Percentiles rank a stretch among this genome's conserved stretches.
phyloP scores from a whole-genome alignment of 352 stramenopile species.

The Thalassiosira exigua region DNA sequence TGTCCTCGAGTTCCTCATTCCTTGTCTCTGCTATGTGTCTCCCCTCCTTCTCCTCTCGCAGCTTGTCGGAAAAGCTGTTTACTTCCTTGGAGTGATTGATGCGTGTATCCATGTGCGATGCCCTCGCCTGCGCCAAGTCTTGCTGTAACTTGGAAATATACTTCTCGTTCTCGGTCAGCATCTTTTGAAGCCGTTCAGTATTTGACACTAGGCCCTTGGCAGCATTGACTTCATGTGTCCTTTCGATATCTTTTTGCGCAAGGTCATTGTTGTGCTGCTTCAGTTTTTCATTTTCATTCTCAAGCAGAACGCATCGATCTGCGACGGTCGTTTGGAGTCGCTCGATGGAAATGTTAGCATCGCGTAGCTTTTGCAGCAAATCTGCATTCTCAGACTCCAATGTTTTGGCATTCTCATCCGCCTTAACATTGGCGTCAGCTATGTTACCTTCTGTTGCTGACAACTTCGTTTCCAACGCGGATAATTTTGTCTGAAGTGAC shows the following conservation, averaged over 20 bases:
- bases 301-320: conserved; percentile 27
- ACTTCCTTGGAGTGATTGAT: conserved; percentile 50
- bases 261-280: conserved; percentile 55
- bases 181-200: conserved; percentile 47
- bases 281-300: conserved; percentile 36
- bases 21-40: conserved; percentile 27
- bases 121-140: conserved; percentile 42
- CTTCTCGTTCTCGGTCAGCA: conserved; percentile 43
- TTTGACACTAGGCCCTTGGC: conserved; percentile 43
- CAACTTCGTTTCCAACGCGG: conserved; percentile 33
- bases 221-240: conserved; percentile 44
- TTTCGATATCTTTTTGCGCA: conserved; percentile 18
- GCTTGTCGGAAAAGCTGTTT: conserved; percentile 30
- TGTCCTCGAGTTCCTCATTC: conserved; percentile 44
- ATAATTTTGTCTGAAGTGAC: conserved; percentile 34
- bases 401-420: conserved; percentile 17
- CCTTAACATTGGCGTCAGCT: conserved; percentile 21
- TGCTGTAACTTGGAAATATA: conserved; percentile 56
- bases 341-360: conserved; percentile 21
- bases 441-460: conserved; percentile 13
- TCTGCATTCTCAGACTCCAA: conserved; percentile 49
- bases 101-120: conserved; percentile 39
- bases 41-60: conserved; percentile 25
- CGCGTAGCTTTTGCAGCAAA: conserved; percentile 45
- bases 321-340: conserved; percentile 37